Evolutionary conservation across 2,329 filamentous ascomycete genomes (phyloP).

Genomic region (Talaromyces funiculosus): DNA sequence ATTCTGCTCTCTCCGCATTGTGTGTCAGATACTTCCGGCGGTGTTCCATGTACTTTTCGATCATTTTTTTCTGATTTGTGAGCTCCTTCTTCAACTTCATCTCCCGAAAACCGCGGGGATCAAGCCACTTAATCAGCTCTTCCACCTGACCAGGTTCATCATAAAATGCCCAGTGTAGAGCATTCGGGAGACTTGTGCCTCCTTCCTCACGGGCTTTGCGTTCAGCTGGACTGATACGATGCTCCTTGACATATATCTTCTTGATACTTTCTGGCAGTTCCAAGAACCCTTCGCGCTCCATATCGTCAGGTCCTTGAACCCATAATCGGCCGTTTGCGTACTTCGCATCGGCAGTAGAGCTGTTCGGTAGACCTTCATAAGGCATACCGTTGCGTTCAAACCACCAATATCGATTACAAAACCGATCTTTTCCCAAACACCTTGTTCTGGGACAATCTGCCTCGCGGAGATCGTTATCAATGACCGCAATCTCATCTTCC

Average conservation of each 20-base stretch:
- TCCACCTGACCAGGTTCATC: slow-evolving; percentile 74
- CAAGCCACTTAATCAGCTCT: slow-evolving; percentile 78
- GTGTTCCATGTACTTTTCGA: slow-evolving; percentile 72
- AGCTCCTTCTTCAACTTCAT: slow-evolving; percentile 84
- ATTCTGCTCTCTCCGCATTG: slow-evolving; percentile 46
- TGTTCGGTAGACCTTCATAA: slow-evolving; percentile 77
- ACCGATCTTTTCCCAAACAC: slow-evolving; percentile 86
- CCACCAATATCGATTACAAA: slow-evolving; percentile 99
- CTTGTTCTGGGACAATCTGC: slow-evolving; percentile 88
- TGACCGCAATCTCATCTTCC: slow-evolving; percentile 75
- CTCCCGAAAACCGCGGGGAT: slow-evolving; percentile 80
- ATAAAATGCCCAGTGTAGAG: slow-evolving; percentile 85
- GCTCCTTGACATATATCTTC: slow-evolving; percentile 68
- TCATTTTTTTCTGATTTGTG: slow-evolving; percentile 66
- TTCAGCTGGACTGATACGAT: slow-evolving; percentile 76
- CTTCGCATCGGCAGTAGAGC: slow-evolving; percentile 76
- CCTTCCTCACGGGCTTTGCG: slow-evolving; percentile 85
- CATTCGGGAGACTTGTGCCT: slow-evolving; percentile 66
- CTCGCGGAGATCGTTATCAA: slow-evolving; percentile 90
- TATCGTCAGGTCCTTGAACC: slow-evolving; percentile 90
- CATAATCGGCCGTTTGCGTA: slow-evolving; percentile 95
- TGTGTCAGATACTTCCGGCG: slow-evolving; percentile 66
- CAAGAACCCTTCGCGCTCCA: slow-evolving; percentile 81
- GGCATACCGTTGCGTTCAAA: slow-evolving; percentile 99
- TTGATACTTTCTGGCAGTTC: slow-evolving; percentile 67